A percentile compares a stretch with the other conserved stretches of the same genome.
Evolutionary conservation across 305 asterid genomes (phyloP).

Genomic region (Fraxinus xanthoxyloides): DNA sequence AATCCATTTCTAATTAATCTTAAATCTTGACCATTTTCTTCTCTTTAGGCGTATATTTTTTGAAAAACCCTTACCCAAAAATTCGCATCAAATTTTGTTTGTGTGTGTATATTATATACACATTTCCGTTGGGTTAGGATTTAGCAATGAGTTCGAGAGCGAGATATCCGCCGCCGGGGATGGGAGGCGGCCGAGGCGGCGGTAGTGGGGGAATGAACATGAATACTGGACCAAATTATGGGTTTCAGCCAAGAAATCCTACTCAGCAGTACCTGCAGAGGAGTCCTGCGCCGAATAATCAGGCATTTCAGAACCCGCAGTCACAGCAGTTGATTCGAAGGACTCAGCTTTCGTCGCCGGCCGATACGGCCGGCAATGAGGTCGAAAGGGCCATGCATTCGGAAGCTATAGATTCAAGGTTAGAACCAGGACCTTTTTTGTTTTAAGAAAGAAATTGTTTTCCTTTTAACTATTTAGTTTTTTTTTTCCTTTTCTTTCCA

Average conservation of each 20-base stretch:
- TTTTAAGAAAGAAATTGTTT: neutral
- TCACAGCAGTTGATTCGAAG: slow-evolving; percentile 82
- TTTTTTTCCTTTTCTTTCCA: neutral
- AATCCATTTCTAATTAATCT: neutral
- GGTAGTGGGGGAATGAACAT: slow-evolving; percentile 47
- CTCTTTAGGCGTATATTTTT: neutral
- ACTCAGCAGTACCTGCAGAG: slow-evolving; percentile 69
- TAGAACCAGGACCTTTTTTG: neutral
- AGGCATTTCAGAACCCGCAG: slow-evolving; percentile 51
- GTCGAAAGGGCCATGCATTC: slow-evolving; percentile 82
- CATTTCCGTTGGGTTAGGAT: slow-evolving; percentile 20
- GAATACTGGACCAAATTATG: slow-evolving; percentile 40
- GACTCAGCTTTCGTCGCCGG: slow-evolving; percentile 35
- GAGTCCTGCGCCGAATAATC: slow-evolving; percentile 41
- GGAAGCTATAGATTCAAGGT: slow-evolving; percentile 83
- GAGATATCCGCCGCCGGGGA: slow-evolving; percentile 90
- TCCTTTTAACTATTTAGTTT: neutral
- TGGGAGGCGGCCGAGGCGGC: slow-evolving; percentile 30
- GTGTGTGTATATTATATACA: neutral
- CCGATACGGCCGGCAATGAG: slow-evolving; percentile 58
- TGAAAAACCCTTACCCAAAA: neutral
- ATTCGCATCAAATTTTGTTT: neutral
- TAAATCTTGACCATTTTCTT: neutral
- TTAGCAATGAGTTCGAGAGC: slow-evolving; percentile 64
- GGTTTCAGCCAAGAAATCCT: slow-evolving; percentile 53